phyloP scores from a whole-genome alignment of 495 filamentous ascomycete species.

The Elasticomyces elasticus region DNA sequence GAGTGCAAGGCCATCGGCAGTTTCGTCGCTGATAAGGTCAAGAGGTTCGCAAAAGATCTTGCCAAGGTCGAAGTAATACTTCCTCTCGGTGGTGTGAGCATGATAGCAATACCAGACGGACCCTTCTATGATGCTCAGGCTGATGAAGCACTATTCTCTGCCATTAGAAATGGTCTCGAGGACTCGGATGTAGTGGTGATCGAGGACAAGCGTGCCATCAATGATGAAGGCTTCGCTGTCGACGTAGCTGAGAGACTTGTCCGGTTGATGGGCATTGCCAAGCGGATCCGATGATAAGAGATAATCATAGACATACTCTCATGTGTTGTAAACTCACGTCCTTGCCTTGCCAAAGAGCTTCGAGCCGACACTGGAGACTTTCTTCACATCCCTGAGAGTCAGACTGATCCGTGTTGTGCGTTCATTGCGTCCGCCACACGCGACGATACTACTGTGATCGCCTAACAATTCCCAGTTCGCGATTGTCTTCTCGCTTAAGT shows the following conservation, averaged over 20 bases:
- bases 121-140: slow-evolving; percentile 38
- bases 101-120: slow-evolving; percentile 32
- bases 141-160: slow-evolving; percentile 33
- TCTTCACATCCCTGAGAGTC: slow-evolving; percentile 88
- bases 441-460: slow-evolving; percentile 43
- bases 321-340: slow-evolving; percentile 12
- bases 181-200: slow-evolving; percentile 33
- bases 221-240: slow-evolving; percentile 38
- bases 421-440: slow-evolving; percentile 43
- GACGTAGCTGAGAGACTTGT: slow-evolving; percentile 32
- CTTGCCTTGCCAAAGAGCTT: slow-evolving; percentile 21
- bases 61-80: slow-evolving; percentile 44
- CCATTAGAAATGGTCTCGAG: slow-evolving; percentile 25
- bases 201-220: slow-evolving; percentile 35
- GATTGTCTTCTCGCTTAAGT: slow-evolving; percentile 43
- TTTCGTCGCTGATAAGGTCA: slow-evolving; percentile 45
- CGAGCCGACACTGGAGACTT: slow-evolving; percentile 41
- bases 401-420: slow-evolving; percentile 69
- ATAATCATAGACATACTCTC: not conserved
- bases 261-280: slow-evolving; percentile 3
- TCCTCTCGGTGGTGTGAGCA: slow-evolving; percentile 45
- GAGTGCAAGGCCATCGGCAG: slow-evolving; percentile 45
- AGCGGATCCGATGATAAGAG: not conserved
- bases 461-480: slow-evolving; percentile 78
- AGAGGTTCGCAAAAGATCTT: slow-evolving; percentile 26